phyloP scores from a whole-genome alignment of 306 rosid species.

The Prosopis cineraria region DNA sequence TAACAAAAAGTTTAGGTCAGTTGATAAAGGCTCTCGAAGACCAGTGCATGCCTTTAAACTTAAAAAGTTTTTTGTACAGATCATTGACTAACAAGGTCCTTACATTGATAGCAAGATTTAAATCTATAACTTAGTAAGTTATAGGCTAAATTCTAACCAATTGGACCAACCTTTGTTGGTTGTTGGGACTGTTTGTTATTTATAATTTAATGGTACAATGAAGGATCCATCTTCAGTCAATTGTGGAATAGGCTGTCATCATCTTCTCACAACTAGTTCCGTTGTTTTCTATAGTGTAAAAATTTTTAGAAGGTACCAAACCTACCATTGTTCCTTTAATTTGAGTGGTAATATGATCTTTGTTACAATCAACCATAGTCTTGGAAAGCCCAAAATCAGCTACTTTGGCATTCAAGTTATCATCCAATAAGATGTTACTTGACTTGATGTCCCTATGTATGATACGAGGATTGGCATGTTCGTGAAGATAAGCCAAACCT shows the following conservation, averaged over 20 bases:
- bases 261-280: neutral
- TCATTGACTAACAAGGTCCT: no score
- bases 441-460: conserved; percentile 77
- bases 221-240: neutral
- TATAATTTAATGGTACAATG: neutral
- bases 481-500: conserved; percentile 75
- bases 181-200: neutral
- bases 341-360: conserved; percentile 56
- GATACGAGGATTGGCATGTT: conserved; percentile 63
- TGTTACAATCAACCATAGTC: conserved; percentile 43
- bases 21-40: no score
- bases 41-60: no score
- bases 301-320: neutral
- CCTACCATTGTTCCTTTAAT: conserved; percentile 73
- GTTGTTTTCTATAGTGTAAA: neutral
- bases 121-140: no score
- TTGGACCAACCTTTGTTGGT: no score
- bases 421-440: conserved; percentile 62
- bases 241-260: neutral
- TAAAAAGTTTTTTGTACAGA: no score
- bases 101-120: no score
- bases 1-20: no score
- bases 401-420: conserved; percentile 54
- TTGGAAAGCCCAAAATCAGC: conserved; percentile 76
- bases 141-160: no score